Conservation (phyloP, 192 early-diverging fungal genomes). For the Coemansia sp. region DNA sequence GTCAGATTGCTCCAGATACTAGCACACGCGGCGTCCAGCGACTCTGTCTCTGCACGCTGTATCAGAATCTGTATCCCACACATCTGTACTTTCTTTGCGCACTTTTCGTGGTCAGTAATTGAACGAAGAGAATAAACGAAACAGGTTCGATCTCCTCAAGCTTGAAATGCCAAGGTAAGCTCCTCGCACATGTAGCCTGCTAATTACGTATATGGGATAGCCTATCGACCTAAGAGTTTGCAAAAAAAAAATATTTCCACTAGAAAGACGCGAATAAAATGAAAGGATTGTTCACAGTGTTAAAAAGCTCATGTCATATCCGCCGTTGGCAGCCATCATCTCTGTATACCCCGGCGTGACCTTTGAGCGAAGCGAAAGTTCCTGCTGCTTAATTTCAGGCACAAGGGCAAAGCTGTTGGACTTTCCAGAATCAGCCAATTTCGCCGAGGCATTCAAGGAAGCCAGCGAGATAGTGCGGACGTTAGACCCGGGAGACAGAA, state of each 20-base stretch:
- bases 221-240: too few relatives aligned
- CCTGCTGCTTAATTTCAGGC: slow-evolving; percentile 20
- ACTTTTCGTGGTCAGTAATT: not conserved
- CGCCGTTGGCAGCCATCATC: slow-evolving; percentile 46
- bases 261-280: slow-evolving; percentile 8
- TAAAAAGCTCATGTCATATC: slow-evolving; percentile 53
- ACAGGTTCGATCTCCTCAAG: not conserved
- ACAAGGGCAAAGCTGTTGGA: slow-evolving; percentile 31
- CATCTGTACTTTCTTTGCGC: slow-evolving; percentile 7
- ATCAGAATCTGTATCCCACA: slow-evolving; percentile 45
- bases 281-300: slow-evolving; percentile 5
- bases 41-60: not conserved
- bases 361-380: slow-evolving; percentile 41
- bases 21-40: not conserved
- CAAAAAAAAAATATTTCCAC: not conserved
- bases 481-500: slow-evolving; percentile 26
- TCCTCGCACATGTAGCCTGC: not conserved
- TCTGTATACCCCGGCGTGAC: slow-evolving; percentile 40
- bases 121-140: not conserved
- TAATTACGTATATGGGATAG: not conserved
- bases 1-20: slow-evolving; percentile 26
- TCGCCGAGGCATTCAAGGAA: not conserved
- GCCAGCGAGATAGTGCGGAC: slow-evolving; percentile 5
- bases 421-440: not conserved
- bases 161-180: not conserved